Conservation (phyloP, 2,329 filamentous ascomycete genomes). For the Sodiomyces alkalinus region DNA sequence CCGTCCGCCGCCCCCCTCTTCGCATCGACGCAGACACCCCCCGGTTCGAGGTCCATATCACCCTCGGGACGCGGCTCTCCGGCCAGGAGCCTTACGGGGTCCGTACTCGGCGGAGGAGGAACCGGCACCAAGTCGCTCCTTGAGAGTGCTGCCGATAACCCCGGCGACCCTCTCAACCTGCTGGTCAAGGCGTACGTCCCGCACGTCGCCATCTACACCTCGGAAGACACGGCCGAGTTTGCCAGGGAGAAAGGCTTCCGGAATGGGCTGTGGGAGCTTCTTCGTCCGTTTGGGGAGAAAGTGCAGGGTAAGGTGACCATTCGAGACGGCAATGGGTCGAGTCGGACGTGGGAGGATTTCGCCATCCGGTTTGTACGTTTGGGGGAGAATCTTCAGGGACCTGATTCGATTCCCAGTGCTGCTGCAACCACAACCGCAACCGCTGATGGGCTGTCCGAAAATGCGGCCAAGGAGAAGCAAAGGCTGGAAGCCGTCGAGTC, state of each 20-base stretch:
- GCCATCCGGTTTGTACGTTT: slow-evolving; percentile 72
- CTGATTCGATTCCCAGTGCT: slow-evolving; percentile 23
- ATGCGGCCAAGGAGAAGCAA: slow-evolving; percentile 7
- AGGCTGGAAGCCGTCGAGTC: slow-evolving; percentile 56
- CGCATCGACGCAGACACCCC: slow-evolving; percentile 51
- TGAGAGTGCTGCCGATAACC: slow-evolving; percentile 26
- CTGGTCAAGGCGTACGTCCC: slow-evolving; percentile 80
- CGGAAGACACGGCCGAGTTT: slow-evolving; percentile 68
- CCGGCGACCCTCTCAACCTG: slow-evolving; percentile 43
- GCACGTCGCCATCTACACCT: slow-evolving; percentile 76
- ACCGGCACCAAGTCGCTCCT: slow-evolving; percentile 27
- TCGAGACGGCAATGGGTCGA: slow-evolving; percentile 75
- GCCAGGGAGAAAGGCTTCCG: slow-evolving; percentile 72
- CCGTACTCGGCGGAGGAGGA: slow-evolving; percentile 38
- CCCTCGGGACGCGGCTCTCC: slow-evolving; percentile 45
- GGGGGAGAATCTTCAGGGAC: slow-evolving; percentile 39
- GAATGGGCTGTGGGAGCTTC: slow-evolving; percentile 66
- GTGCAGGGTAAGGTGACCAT: slow-evolving; percentile 80
- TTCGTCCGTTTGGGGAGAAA: slow-evolving; percentile 81
- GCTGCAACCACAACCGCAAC: slow-evolving; percentile 13
- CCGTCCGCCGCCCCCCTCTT: slow-evolving; percentile 46
- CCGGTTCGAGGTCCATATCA: slow-evolving; percentile 52
- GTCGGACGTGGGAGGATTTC: slow-evolving; percentile 76
- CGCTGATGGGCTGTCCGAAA: slow-evolving; percentile 14
- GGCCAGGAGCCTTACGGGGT: slow-evolving; percentile 39